Conservation (phyloP, 495 filamentous ascomycete species). For the Apiosordaria backusii region DNA sequence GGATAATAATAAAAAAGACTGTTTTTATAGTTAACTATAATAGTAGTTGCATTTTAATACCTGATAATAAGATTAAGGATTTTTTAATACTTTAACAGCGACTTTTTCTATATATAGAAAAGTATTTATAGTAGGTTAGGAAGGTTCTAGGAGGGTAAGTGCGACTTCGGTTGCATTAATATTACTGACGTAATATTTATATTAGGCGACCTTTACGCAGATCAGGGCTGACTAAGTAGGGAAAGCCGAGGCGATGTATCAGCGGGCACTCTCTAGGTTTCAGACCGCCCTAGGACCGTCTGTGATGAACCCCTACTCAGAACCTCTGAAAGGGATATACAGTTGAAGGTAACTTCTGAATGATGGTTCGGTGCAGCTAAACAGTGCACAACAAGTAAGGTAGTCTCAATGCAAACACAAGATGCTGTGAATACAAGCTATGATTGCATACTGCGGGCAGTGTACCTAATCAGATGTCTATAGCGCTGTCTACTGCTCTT, state of each 20-base stretch:
- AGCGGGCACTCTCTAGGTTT: slow-evolving; percentile 30
- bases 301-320: too few relatives aligned
- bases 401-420: too few relatives aligned
- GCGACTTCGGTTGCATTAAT: slow-evolving; percentile 23
- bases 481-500: neutral
- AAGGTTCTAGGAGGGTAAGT: slow-evolving; percentile 9
- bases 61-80: slow-evolving; percentile 10
- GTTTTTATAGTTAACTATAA: slow-evolving; percentile 20
- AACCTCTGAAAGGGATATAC: too few relatives aligned
- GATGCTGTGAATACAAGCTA: too few relatives aligned
- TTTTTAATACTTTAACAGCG: slow-evolving; percentile 26
- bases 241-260: slow-evolving; percentile 32
- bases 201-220: slow-evolving; percentile 28
- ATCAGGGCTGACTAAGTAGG: slow-evolving; percentile 29
- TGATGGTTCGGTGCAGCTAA: too few relatives aligned
- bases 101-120: slow-evolving; percentile 28
- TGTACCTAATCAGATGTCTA: neutral
- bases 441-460: too few relatives aligned
- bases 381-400: too few relatives aligned
- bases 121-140: slow-evolving; percentile 17
- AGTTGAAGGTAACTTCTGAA: too few relatives aligned
- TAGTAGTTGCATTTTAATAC: slow-evolving; percentile 26
- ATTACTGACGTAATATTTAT: slow-evolving; percentile 28
- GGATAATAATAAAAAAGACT: slow-evolving; percentile 16
- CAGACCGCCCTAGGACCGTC: too few relatives aligned